A percentile compares a stretch with the other conserved stretches of the same genome.
phyloP scores from a whole-genome alignment of 306 rosid genomes.

The Morella rubra region DNA sequence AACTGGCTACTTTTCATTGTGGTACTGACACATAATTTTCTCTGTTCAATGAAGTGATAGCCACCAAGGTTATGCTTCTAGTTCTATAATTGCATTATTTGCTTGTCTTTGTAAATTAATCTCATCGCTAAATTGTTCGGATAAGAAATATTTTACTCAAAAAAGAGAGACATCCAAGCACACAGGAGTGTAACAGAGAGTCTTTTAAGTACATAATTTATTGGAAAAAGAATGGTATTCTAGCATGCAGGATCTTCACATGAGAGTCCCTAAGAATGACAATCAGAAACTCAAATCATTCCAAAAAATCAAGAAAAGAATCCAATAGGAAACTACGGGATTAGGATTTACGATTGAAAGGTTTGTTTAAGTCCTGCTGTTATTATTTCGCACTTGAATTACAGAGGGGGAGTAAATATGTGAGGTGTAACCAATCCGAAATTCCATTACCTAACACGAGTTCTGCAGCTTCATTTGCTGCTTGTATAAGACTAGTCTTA shows the following conservation, averaged over 20 bases:
- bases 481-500: slow-evolving; percentile 16
- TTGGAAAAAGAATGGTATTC: not conserved
- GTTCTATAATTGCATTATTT: not conserved
- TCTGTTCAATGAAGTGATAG: not conserved
- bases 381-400: not conserved
- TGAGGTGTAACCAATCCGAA: slow-evolving; percentile 9
- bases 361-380: not conserved
- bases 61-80: not conserved
- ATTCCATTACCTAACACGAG: slow-evolving; percentile 21
- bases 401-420: not conserved
- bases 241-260: not conserved
- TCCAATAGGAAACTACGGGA: not conserved
- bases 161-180: not conserved
- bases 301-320: not conserved
- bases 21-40: not conserved
- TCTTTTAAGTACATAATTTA: not conserved
- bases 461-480: slow-evolving; percentile 20
- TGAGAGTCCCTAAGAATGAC: not conserved
- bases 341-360: not conserved
- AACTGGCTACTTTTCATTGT: slow-evolving; percentile 13
- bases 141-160: not conserved
- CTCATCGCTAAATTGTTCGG: not conserved
- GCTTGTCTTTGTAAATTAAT: not conserved
- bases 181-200: no score
- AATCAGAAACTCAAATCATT: not conserved